Conservation (phyloP, 352 stramenopile species). For the Aphanomyces astaci region DNA sequence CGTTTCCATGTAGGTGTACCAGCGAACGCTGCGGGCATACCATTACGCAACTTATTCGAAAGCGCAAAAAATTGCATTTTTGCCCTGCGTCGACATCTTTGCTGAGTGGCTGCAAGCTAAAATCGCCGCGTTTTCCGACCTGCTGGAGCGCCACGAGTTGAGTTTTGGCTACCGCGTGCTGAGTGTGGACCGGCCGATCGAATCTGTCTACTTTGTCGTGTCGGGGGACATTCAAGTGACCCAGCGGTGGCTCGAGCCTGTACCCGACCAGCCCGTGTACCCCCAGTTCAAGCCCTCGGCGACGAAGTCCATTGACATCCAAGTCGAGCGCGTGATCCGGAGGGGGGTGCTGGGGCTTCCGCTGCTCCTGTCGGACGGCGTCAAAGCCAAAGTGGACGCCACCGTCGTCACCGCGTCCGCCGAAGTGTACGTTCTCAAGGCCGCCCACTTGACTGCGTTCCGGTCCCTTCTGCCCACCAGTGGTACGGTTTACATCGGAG, state of each 20-base stretch:
- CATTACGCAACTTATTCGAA: conserved; percentile 44
- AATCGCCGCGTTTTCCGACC: conserved; percentile 33
- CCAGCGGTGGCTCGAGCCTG: not conserved
- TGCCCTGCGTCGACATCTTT: conserved; percentile 44
- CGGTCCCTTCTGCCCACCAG: not conserved
- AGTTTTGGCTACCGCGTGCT: conserved; percentile 38
- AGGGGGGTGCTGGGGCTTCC: not conserved
- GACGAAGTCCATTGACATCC: not conserved
- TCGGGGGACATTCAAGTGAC: conserved; percentile 12
- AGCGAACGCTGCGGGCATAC: conserved; percentile 37
- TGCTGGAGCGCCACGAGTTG: conserved; percentile 38
- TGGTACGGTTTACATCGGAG: not conserved
- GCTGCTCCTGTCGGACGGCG: not conserved
- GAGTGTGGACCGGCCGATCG: conserved; percentile 23
- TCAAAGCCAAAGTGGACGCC: conserved; percentile 1
- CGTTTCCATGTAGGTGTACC: no score
- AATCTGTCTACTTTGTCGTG: conserved; percentile 33
- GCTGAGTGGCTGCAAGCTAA: conserved; percentile 36
- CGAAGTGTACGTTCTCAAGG: not conserved
- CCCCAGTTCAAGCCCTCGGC: not conserved
- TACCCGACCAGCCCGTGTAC: not conserved
- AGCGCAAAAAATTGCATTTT: conserved; percentile 43
- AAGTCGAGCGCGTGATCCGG: not conserved
- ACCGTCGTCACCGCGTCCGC: not conserved
- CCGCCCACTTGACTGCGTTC: not conserved